Percentiles rank a stretch among this genome's conserved stretches.
phyloP scores from a whole-genome alignment of 78 protist species.

The Dictyostelium purpureum region DNA sequence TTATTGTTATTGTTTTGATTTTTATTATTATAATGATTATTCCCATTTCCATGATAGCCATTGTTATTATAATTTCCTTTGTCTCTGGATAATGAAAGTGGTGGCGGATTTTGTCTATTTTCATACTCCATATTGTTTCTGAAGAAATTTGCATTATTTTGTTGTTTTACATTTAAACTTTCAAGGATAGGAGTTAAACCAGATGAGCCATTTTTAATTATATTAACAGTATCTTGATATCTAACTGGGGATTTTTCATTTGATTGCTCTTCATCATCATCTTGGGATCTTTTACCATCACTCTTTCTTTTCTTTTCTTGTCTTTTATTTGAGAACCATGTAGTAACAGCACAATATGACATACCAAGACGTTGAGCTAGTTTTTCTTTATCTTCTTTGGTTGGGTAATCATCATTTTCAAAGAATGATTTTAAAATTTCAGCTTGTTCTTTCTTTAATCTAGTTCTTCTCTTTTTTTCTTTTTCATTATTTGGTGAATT shows the following conservation, averaged over 20 bases:
- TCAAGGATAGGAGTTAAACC: conserved; percentile 7
- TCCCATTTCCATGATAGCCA: not conserved
- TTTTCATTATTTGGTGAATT: not conserved
- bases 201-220: not conserved
- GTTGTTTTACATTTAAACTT: conserved; percentile 4
- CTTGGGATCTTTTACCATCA: conserved; percentile 16
- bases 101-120: not conserved
- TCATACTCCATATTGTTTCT: not conserved
- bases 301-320: conserved; percentile 51
- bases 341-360: conserved; percentile 59
- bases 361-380: conserved; percentile 22
- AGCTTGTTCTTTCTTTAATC: conserved; percentile 64
- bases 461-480: conserved; percentile 63
- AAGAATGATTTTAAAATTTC: conserved; percentile 30
- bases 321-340: conserved; percentile 75
- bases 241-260: not conserved
- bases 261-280: not conserved
- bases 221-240: not conserved
- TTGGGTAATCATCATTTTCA: conserved; percentile 59
- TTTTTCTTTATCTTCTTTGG: conserved; percentile 62
- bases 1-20: not conserved
- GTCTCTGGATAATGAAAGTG: not conserved
- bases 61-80: not conserved
- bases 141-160: not conserved
- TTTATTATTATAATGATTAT: not conserved